Evolutionary conservation across 2,329 filamentous ascomycete species (phyloP).

Genomic region (Beauveria asiatica): DNA sequence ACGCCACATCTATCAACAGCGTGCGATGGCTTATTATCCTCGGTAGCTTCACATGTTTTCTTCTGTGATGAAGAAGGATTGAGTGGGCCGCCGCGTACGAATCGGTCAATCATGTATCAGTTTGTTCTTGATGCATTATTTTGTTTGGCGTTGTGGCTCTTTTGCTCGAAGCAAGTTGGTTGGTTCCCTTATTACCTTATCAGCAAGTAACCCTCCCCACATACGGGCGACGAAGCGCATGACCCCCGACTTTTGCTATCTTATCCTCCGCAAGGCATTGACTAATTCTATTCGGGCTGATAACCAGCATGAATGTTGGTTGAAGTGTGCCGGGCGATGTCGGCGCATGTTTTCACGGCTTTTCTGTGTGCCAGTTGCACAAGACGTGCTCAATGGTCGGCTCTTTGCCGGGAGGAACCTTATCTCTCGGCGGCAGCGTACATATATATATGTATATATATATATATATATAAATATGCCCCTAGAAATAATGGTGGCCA

Average conservation of each 20-base stretch:
- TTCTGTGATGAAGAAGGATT: not conserved
- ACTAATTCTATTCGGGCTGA: not conserved
- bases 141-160: not conserved
- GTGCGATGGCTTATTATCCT: not conserved
- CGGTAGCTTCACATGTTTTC: not conserved
- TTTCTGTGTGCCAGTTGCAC: not conserved
- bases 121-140: not conserved
- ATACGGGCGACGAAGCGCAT: not conserved
- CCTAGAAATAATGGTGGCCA: not conserved
- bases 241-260: not conserved
- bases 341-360: not conserved
- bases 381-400: not conserved
- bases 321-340: not conserved
- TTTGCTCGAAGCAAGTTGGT: too few species aligned
- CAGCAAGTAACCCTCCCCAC: not conserved
- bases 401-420: not conserved
- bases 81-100: not conserved
- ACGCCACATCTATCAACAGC: not conserved
- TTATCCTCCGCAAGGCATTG: slow-evolving; percentile 3
- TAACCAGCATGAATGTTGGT: not conserved
- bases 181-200: slow-evolving; percentile 1
- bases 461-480: not conserved
- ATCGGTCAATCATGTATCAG: not conserved
- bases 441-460: not conserved
- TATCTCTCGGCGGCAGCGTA: not conserved